Evolutionary conservation across 1,284 basidiomycete genomes (phyloP).

Genomic region (Apiotrichum mycotoxinovorans): DNA sequence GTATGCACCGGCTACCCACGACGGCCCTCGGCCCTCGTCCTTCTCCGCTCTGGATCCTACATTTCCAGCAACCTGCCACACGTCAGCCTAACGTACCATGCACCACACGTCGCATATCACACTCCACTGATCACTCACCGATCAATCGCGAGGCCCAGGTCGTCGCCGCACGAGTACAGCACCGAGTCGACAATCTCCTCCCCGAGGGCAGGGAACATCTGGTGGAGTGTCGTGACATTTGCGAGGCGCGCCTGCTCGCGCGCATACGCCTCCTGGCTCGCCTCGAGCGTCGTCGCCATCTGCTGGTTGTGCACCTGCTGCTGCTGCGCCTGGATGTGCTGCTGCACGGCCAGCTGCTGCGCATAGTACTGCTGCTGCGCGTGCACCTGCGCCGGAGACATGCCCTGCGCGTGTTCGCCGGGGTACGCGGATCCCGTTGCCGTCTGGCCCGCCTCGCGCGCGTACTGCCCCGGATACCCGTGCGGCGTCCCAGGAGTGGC

Average conservation of each 20-base stretch:
- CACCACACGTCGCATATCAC: too few species aligned
- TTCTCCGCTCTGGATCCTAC: too few species aligned
- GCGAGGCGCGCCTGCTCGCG: slow-evolving; percentile 21
- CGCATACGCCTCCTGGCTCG: slow-evolving; percentile 32
- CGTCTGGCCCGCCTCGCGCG: neutral
- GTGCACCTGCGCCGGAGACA: neutral
- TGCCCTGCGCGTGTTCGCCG: too few species aligned
- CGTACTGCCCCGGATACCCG: neutral
- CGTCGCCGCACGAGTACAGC: slow-evolving; percentile 78
- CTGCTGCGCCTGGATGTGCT: neutral
- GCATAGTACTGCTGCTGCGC: neutral
- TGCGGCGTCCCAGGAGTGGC: neutral
- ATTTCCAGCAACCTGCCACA: too few species aligned
- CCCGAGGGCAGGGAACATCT: slow-evolving; percentile 81
- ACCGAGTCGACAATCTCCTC: slow-evolving; percentile 79
- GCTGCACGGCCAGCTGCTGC: neutral
- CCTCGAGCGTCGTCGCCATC: slow-evolving; percentile 33
- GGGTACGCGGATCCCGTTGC: too few species aligned
- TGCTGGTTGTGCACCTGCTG: slow-evolving; percentile 5
- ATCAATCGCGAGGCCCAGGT: slow-evolving; percentile 85
- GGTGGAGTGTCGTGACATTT: slow-evolving; percentile 63
- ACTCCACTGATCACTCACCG: slow-evolving; percentile 15
- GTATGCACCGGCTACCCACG: too few species aligned
- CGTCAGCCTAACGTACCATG: too few species aligned
- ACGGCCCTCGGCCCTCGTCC: too few species aligned